These are phyloP conservation scores for Picea abies DNA, from an alignment of 83 land plant species.

Conservation along the genomic window DNA sequence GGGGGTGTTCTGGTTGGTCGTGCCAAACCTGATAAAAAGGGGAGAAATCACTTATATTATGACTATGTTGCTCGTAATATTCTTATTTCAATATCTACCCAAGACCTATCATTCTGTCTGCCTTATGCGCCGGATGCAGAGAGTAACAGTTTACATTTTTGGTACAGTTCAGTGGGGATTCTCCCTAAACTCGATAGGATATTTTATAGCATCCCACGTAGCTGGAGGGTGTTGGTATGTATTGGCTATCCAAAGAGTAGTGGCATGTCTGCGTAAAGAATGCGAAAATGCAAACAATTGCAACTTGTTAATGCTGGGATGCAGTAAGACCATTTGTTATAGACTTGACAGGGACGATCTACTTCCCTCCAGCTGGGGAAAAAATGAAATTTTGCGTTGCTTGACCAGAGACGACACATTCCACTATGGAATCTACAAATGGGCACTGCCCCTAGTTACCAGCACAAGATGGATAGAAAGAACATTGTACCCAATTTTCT, in stretches of 20 bases:
- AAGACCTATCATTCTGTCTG: constrained; percentile 73
- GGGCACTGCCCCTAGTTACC: constrained; percentile 81
- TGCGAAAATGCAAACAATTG: constrained; percentile 45
- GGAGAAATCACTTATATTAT: constrained; percentile 52
- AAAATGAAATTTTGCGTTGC: constrained; percentile 33
- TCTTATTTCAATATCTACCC: constrained; percentile 81
- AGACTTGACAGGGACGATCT: constrained; percentile 19
- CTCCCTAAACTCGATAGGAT: constrained; percentile 81
- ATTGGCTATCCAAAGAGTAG: constrained; percentile 77
- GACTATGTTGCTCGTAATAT: constrained; percentile 60
- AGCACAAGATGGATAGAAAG: constrained; percentile 60
- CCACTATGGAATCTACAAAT: constrained; percentile 69
- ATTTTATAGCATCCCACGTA: constrained; percentile 89
- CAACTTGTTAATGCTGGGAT: constrained; percentile 41
- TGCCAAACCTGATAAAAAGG: constrained; percentile 63
- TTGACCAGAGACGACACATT: constrained; percentile 43
- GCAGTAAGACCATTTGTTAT: constrained; percentile 54
- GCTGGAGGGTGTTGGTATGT: constrained; percentile 96
- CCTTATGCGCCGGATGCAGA: constrained; percentile 78
- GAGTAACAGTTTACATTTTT: constrained; percentile 89
- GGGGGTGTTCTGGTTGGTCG: constrained; percentile 68
- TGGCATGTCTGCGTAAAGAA: constrained; percentile 56
- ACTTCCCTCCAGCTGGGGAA: background rate
- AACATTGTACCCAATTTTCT: constrained; percentile 83
- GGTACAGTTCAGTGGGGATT: constrained; percentile 98